A percentile compares a stretch with the other conserved stretches of the same genome.
Conservation (phyloP, 768 basidiomycete species). For the Punctularia strigosozonata region DNA sequence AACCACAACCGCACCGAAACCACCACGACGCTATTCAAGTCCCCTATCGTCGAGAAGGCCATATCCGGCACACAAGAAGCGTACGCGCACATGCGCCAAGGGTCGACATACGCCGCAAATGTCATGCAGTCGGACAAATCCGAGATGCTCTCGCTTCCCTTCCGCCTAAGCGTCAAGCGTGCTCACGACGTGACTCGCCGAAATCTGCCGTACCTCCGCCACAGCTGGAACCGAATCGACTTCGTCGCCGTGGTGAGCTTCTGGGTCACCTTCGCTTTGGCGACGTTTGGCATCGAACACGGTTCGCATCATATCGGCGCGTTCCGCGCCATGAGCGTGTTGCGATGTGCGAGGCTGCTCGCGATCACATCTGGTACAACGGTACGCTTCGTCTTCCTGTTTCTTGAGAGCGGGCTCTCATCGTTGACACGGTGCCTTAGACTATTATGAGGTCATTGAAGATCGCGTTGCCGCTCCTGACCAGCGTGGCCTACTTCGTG, state of each 20-base stretch:
- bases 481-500: constrained; percentile 85
- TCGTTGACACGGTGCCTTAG: too few relatives aligned
- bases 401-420: constrained; percentile 6
- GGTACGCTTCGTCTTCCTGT: constrained; percentile 29
- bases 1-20: constrained; percentile 15
- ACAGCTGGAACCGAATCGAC: constrained; percentile 89
- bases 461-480: constrained; percentile 78
- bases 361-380: constrained; percentile 88
- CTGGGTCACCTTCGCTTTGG: constrained; percentile 75
- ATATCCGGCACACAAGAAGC: constrained; percentile 19
- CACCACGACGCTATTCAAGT: constrained; percentile 18
- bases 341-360: constrained; percentile 72
- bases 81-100: constrained; percentile 30
- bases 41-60: constrained; percentile 24
- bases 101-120: constrained; percentile 37
- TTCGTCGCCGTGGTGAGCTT: constrained; percentile 76
- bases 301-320: constrained; percentile 66
- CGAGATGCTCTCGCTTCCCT: constrained; percentile 41
- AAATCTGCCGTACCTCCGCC: constrained; percentile 80
- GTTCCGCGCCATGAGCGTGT: constrained; percentile 81
- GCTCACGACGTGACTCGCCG: constrained; percentile 44
- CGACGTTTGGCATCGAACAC: constrained; percentile 55
- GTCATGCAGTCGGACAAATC: constrained; percentile 31
- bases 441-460: constrained; percentile 92
- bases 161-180: constrained; percentile 45